Evolutionary conservation across 2,329 filamentous ascomycete genomes (phyloP).

Genomic region (Chlorencoelia australis): DNA sequence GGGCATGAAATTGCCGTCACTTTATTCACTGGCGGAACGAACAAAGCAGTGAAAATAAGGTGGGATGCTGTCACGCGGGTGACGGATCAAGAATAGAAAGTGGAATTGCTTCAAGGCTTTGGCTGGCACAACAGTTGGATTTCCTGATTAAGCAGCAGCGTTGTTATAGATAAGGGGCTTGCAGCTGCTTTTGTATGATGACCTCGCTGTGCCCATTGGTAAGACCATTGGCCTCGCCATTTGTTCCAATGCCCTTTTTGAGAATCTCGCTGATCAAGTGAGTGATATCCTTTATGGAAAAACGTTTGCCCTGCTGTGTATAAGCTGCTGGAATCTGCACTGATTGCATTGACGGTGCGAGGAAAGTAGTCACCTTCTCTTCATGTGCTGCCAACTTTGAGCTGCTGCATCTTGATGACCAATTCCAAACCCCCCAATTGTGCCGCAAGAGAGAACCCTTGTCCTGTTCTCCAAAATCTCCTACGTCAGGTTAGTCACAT

Average conservation of each 20-base stretch:
- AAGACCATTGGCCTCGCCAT: constrained; percentile 21
- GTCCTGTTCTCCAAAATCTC: too few species aligned
- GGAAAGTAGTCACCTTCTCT: too few species aligned
- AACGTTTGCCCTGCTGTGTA: constrained; percentile 48
- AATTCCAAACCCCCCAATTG: too few species aligned
- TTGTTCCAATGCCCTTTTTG: constrained; percentile 26
- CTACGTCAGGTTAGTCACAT: too few species aligned
- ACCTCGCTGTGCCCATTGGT: constrained; percentile 10
- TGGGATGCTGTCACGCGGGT: constrained; percentile 83
- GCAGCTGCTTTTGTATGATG: constrained; percentile 11
- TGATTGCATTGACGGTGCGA: too few species aligned
- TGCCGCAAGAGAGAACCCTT: too few species aligned
- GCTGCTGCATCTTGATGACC: too few species aligned
- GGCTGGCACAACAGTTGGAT: constrained; percentile 76
- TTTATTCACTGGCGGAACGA: constrained; percentile 72
- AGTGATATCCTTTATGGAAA: constrained; percentile 97
- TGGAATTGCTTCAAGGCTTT: constrained; percentile 71
- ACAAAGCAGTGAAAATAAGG: constrained; percentile 93
- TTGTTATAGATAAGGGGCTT: constrained; percentile 45
- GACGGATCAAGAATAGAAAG: constrained; percentile 93
- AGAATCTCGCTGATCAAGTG: constrained; percentile 57
- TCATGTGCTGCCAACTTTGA: too few species aligned
- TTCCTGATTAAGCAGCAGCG: constrained; percentile 52
- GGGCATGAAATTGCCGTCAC: constrained; percentile 77
- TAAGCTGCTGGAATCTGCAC: constrained; percentile 4